Percentiles rank a stretch among this genome's conserved stretches.
phyloP scores from a whole-genome alignment of 2,329 filamentous ascomycete species.

The Ceratocystiopsis brevicomis region DNA sequence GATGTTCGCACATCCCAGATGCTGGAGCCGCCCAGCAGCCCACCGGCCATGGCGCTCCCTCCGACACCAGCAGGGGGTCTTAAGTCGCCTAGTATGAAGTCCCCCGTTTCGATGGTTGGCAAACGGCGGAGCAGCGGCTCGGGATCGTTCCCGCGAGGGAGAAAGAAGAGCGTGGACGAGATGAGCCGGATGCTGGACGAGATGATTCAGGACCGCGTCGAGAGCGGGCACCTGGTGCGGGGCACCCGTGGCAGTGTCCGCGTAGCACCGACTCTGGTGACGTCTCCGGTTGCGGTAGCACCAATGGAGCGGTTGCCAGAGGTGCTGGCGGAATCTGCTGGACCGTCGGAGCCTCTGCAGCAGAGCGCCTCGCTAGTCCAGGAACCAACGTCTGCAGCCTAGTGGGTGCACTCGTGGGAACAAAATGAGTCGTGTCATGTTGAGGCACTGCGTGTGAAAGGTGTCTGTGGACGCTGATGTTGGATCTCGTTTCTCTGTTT shows the following conservation, averaged over 20 bases:
- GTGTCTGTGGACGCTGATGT: no score
- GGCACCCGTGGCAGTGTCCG: constrained; percentile 48
- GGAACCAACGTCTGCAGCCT: constrained; percentile 12
- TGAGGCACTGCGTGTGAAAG: neutral
- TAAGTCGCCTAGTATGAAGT: neutral
- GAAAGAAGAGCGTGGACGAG: constrained; percentile 61
- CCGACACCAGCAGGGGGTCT: constrained; percentile 6
- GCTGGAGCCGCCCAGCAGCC: constrained; percentile 15
- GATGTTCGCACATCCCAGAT: constrained; percentile 14
- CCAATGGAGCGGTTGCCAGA: constrained; percentile 22
- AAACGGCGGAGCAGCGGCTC: constrained; percentile 4
- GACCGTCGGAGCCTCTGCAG: constrained; percentile 10
- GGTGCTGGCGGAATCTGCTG: neutral
- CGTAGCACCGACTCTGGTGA: constrained; percentile 19
- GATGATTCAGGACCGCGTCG: constrained; percentile 83
- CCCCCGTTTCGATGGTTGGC: neutral
- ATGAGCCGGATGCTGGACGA: constrained; percentile 88
- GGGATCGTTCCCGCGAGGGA: constrained; percentile 22
- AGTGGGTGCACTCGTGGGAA: constrained; percentile 11
- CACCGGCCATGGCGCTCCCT: constrained; percentile 9
- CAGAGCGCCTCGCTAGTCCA: constrained; percentile 12
- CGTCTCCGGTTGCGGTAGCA: constrained; percentile 23
- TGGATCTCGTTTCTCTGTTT: constrained; percentile 3
- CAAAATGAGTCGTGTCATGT: neutral
- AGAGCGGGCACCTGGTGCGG: constrained; percentile 52